phyloP scores from a whole-genome alignment of 495 filamentous ascomycete genomes.

The Halenospora varia region DNA sequence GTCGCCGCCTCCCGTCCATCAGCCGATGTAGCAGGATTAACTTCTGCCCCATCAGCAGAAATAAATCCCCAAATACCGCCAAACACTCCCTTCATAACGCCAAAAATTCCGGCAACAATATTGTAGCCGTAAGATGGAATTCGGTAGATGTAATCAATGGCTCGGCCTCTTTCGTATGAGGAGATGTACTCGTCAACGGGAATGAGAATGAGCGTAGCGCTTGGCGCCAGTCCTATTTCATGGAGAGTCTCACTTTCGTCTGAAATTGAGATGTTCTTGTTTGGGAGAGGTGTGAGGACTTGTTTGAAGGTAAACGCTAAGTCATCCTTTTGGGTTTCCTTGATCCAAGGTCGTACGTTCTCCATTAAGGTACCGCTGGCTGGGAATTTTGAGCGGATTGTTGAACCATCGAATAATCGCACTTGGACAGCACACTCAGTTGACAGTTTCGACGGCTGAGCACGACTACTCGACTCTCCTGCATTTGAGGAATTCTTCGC shows the following conservation, averaged over 20 bases:
- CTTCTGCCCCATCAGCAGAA: slow-evolving; percentile 24
- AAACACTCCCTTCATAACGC: slow-evolving; percentile 46
- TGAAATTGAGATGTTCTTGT: slow-evolving; percentile 60
- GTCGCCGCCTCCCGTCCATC: slow-evolving; percentile 1
- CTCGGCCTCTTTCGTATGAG: slow-evolving; percentile 46
- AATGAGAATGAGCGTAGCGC: slow-evolving; percentile 78
- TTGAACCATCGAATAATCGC: slow-evolving; percentile 79
- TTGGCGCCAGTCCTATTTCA: slow-evolving; percentile 68
- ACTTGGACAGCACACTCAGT: slow-evolving; percentile 66
- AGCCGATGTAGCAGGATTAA: slow-evolving; percentile 7
- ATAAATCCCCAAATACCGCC: slow-evolving; percentile 47
- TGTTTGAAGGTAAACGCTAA: slow-evolving; percentile 78
- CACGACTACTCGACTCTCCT: not conserved
- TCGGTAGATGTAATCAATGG: slow-evolving; percentile 1
- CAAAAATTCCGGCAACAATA: slow-evolving; percentile 31
- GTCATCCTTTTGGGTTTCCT: slow-evolving; percentile 38
- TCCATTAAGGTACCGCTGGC: slow-evolving; percentile 56
- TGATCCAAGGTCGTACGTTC: slow-evolving; percentile 76
- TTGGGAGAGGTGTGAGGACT: slow-evolving; percentile 74
- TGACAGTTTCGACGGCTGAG: not conserved
- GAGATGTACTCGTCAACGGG: slow-evolving; percentile 57
- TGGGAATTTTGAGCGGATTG: slow-evolving; percentile 67
- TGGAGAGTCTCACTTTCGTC: slow-evolving; percentile 68
- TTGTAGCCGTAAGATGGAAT: slow-evolving; percentile 19
- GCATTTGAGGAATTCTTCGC: slow-evolving; percentile 1